Percentiles rank a stretch among this genome's conserved stretches.
Evolutionary conservation across 2,329 filamentous ascomycete genomes (phyloP).

Genomic region (Pseudohalonectria lignicola): DNA sequence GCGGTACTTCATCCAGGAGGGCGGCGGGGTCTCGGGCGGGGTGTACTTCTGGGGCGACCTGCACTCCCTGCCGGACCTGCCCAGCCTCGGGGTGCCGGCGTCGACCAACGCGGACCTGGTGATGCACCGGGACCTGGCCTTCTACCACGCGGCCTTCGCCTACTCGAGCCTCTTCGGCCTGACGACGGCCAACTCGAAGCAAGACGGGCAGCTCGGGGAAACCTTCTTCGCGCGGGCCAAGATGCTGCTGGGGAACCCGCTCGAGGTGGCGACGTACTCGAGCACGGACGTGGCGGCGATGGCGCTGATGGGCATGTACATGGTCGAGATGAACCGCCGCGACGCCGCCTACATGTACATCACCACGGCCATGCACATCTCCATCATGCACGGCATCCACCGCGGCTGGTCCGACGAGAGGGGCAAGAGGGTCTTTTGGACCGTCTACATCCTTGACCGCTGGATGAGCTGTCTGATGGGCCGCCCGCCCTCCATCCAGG

Average conservation of each 20-base stretch:
- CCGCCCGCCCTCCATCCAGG: conserved; percentile 31
- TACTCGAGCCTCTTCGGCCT: conserved; percentile 20
- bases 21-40: conserved; percentile 30
- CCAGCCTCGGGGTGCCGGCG: conserved; percentile 7
- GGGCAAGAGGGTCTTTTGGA: conserved; percentile 38
- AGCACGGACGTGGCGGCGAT: conserved; percentile 32
- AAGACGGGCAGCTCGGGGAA: conserved; percentile 25
- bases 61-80: conserved; percentile 16
- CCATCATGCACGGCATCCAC: conserved; percentile 36
- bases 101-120: conserved; percentile 1
- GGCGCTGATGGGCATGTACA: conserved; percentile 35
- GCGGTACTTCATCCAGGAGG: conserved; percentile 33
- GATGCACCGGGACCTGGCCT: conserved; percentile 24
- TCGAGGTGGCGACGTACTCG: conserved; percentile 29
- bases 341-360: conserved; percentile 37
- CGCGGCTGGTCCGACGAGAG: conserved; percentile 28
- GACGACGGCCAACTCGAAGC: conserved; percentile 15
- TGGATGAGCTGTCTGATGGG: conserved; percentile 37
- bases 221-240: conserved; percentile 31
- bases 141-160: conserved; percentile 35
- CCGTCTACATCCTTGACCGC: conserved; percentile 37
- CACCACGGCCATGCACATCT: conserved; percentile 33
- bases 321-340: conserved; percentile 35
- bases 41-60: conserved; percentile 37
- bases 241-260: conserved; percentile 31